phyloP scores from a whole-genome alignment of 768 basidiomycete species.

The Termitomyces sp. region DNA sequence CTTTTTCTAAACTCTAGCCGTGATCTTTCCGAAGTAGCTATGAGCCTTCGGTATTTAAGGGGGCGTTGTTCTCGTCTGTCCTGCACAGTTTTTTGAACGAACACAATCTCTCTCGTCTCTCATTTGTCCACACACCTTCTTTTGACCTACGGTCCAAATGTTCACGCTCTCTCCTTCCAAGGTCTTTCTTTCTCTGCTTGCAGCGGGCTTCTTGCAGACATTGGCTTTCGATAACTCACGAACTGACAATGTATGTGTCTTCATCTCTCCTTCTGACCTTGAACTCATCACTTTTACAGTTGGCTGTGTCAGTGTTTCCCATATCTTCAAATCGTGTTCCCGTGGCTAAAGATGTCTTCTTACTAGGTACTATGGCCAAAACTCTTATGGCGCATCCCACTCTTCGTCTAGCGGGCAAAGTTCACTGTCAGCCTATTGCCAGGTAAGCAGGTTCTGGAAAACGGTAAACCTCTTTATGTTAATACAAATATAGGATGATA shows the following conservation, averaged over 20 bases:
- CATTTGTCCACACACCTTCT: neutral
- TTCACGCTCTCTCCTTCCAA: neutral
- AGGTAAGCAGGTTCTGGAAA: constrained; percentile 25
- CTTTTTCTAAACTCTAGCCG: neutral
- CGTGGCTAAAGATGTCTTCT: neutral
- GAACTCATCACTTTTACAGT: constrained; percentile 9
- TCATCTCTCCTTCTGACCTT: neutral
- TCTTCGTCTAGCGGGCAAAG: constrained; percentile 36
- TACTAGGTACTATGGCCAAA: constrained; percentile 48
- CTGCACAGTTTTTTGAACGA: neutral
- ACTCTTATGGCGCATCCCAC: constrained; percentile 54
- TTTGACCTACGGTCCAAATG: neutral
- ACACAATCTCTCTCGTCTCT: neutral
- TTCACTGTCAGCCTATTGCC: constrained; percentile 45
- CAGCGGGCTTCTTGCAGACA: constrained; percentile 2
- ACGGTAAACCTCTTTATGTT: neutral
- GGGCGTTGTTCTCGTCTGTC: neutral
- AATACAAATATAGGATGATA: constrained; percentile 37
- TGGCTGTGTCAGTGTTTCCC: constrained; percentile 18
- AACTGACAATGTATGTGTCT: constrained; percentile 32
- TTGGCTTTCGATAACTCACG: constrained; percentile 28
- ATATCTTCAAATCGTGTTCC: neutral
- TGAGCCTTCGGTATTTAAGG: neutral
- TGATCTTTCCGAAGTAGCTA: neutral
- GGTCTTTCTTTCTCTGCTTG: neutral